Evolutionary conservation across 2,329 filamentous ascomycete species (phyloP).

Genomic region (Penicillium psychrosexuale): DNA sequence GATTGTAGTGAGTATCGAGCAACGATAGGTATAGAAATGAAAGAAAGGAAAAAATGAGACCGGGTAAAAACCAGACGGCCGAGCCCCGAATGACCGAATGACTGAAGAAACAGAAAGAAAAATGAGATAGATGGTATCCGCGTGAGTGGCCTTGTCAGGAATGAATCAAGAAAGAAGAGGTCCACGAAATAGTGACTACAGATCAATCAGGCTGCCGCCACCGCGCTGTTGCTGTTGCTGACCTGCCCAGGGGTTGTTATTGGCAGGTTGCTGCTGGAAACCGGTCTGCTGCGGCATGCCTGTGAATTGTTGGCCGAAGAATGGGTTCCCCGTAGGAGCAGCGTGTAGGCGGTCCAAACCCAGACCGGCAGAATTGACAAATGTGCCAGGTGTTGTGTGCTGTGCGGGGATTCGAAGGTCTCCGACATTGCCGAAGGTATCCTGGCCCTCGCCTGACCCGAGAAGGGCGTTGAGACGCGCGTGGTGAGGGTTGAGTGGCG

Average conservation of each 20-base stretch:
- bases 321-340: constrained; percentile 72
- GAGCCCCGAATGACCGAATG: background rate
- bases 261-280: constrained; percentile 47
- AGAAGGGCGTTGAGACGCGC: constrained; percentile 83
- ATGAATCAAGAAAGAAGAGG: constrained; percentile 1
- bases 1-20: background rate
- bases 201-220: constrained; percentile 60
- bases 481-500: constrained; percentile 54
- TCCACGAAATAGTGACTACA: constrained; percentile 39
- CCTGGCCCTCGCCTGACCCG: constrained; percentile 83
- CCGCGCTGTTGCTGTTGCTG: constrained; percentile 48
- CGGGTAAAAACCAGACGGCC: constrained; percentile 4
- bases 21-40: background rate
- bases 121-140: constrained; percentile 8
- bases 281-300: constrained; percentile 55
- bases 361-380: constrained; percentile 89
- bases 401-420: constrained; percentile 93
- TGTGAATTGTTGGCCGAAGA: constrained; percentile 78
- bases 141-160: constrained; percentile 4
- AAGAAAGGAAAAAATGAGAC: background rate
- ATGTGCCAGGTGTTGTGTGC: constrained; percentile 92
- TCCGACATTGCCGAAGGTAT: constrained; percentile 97
- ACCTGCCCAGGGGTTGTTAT: constrained; percentile 56
- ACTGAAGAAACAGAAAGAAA: background rate
- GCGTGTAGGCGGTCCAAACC: constrained; percentile 70